A percentile compares a stretch with the other conserved stretches of the same genome.
Conservation (phyloP, 768 basidiomycete species). For the Suillus subluteus region DNA sequence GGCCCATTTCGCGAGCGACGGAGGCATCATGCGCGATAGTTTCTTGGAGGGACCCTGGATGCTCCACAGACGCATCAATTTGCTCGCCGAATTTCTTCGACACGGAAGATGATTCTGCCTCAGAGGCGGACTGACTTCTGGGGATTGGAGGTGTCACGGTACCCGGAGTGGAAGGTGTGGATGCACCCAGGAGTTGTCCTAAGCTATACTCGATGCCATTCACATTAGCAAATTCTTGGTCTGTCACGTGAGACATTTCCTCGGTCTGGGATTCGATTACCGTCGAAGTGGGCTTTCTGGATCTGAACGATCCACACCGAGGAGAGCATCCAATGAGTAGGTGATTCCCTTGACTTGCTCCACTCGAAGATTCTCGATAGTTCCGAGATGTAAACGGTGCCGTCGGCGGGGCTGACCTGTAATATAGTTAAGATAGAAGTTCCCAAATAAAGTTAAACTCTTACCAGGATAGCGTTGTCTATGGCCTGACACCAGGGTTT, state of each 20-base stretch:
- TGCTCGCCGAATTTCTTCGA: constrained; percentile 66
- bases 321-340: constrained; percentile 91
- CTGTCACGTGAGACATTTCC: constrained; percentile 72
- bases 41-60: constrained; percentile 55
- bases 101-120: constrained; percentile 25
- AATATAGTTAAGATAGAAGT: constrained; percentile 7
- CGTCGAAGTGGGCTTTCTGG: constrained; percentile 47
- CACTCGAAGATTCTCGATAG: constrained; percentile 75
- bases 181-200: constrained; percentile 79
- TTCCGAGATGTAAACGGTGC: constrained; percentile 92
- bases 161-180: constrained; percentile 44
- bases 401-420: constrained; percentile 94
- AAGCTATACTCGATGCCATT: constrained; percentile 97
- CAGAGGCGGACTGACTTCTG: constrained; percentile 23
- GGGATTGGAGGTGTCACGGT: constrained; percentile 36
- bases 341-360: constrained; percentile 99
- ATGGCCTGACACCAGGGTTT: constrained; percentile 82
- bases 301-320: constrained; percentile 65
- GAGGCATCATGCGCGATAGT: constrained; percentile 67
- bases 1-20: constrained; percentile 76
- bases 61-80: constrained; percentile 76
- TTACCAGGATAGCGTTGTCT: constrained; percentile 71
- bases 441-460: constrained; percentile 19
- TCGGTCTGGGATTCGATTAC: constrained; percentile 46
- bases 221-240: constrained; percentile 92